phyloP scores from a whole-genome alignment of 2,329 filamentous ascomycete genomes.

The Phaeoacremonium minimum region DNA sequence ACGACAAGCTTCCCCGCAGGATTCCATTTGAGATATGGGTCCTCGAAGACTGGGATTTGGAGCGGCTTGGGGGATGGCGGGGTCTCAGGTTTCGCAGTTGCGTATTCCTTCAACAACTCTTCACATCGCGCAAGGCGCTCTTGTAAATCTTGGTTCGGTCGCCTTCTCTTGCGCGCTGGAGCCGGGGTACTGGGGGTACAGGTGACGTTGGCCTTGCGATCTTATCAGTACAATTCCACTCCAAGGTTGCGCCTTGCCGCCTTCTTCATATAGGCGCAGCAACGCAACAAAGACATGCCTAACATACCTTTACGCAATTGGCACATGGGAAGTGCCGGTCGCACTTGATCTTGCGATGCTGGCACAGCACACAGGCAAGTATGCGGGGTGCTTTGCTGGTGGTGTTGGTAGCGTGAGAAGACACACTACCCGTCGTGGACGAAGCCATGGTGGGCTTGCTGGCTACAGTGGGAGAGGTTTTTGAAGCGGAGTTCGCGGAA shows the following conservation, averaged over 20 bases:
- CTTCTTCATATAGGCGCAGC: too few species aligned
- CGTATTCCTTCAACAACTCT: constrained; percentile 54
- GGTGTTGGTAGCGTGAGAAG: neutral
- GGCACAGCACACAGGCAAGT: constrained; percentile 52
- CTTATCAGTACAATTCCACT: constrained; percentile 1
- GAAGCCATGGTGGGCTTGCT: constrained; percentile 5
- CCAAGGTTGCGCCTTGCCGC: neutral
- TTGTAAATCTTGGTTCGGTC: constrained; percentile 58
- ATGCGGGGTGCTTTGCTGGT: constrained; percentile 36
- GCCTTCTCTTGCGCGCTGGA: constrained; percentile 52
- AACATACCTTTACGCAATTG: constrained; percentile 54
- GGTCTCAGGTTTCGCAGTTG: constrained; percentile 24
- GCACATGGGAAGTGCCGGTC: constrained; percentile 55
- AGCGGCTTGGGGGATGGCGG: constrained; percentile 6
- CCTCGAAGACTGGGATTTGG: constrained; percentile 20
- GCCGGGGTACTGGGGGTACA: constrained; percentile 58
- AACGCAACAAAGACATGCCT: too few species aligned
- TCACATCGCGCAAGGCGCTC: constrained; percentile 57
- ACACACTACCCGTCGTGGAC: neutral
- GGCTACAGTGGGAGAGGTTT: neutral
- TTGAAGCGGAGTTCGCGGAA: neutral
- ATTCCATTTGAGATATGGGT: constrained; percentile 32
- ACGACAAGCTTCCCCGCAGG: constrained; percentile 49
- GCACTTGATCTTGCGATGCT: constrained; percentile 60
- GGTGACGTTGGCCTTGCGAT: constrained; percentile 48